Percentiles rank a stretch among this genome's conserved stretches.
phyloP scores from a whole-genome alignment of 1,284 basidiomycete species.

The Kwoniella shivajii region DNA sequence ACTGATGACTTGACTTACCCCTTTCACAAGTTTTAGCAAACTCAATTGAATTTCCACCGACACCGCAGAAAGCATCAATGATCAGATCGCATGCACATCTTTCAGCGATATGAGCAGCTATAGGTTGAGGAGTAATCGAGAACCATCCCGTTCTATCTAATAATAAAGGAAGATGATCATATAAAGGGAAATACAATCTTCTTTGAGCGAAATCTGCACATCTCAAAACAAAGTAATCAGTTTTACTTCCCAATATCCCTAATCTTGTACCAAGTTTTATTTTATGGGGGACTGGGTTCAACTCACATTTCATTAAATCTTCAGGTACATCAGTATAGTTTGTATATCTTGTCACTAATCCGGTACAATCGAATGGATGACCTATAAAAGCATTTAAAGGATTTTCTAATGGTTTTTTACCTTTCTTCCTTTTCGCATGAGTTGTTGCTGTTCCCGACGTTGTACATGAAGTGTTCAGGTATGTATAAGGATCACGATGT shows the following conservation, averaged over 20 bases:
- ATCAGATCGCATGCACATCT: constrained; percentile 75
- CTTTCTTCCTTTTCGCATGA: constrained; percentile 11
- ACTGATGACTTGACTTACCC: constrained; percentile 67
- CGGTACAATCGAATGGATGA: constrained; percentile 63
- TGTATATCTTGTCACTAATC: constrained; percentile 70
- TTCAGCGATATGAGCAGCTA: constrained; percentile 89
- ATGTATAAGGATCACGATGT: constrained; percentile 10
- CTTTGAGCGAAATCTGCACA: constrained; percentile 79
- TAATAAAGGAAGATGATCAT: constrained; percentile 61
- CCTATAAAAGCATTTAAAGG: constrained; percentile 19
- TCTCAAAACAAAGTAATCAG: too few relatives aligned
- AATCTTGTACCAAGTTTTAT: not conserved
- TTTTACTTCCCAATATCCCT: too few relatives aligned
- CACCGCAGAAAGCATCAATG: constrained; percentile 90
- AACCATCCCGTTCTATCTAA: constrained; percentile 83
- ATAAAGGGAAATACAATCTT: constrained; percentile 75
- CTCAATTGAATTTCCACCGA: constrained; percentile 95
- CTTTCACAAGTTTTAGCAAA: constrained; percentile 93
- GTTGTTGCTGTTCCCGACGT: constrained; percentile 16
- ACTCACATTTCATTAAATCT: constrained; percentile 78
- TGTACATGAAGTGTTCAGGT: not conserved
- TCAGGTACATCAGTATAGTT: constrained; percentile 67
- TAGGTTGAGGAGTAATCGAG: constrained; percentile 89
- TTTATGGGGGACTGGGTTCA: not conserved
- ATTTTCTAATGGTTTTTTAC: constrained; percentile 1